Conservation (phyloP, 2,329 filamentous ascomycete genomes). For the Diaporthe nobilis region DNA sequence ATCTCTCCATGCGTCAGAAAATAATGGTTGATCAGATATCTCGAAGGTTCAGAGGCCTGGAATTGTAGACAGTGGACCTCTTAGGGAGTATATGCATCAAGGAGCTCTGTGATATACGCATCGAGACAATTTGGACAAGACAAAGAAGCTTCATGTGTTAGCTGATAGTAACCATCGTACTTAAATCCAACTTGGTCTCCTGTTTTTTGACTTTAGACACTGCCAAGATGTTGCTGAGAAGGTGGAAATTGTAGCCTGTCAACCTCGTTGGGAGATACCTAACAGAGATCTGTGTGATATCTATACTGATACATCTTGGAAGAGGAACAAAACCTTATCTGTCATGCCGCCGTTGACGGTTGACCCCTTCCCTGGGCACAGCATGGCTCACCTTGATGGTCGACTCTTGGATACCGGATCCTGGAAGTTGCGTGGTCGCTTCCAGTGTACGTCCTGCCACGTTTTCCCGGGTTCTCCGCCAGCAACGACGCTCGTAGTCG, state of each 20-base stretch:
- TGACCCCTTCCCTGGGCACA: not conserved
- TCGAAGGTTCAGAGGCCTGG: no score
- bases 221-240: not conserved
- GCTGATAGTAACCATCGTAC: no score
- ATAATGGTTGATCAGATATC: no score
- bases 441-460: not conserved
- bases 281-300: not conserved
- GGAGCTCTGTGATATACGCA: no score
- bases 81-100: no score
- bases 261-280: not conserved
- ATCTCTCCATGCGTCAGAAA: no score
- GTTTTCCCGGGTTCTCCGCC: not conserved
- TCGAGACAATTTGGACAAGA: no score
- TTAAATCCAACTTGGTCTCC: no score
- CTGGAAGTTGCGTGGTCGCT: not conserved
- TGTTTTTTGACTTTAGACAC: not conserved
- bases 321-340: not conserved
- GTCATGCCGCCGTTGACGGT: rapidly evolving
- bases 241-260: not conserved
- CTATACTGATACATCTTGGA: not conserved
- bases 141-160: no score
- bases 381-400: not conserved
- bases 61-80: no score
- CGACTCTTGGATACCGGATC: not conserved
- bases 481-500: not conserved